Evolutionary conservation across 2,329 filamentous ascomycete genomes (phyloP).

Genomic region (Cytospora piceae): DNA sequence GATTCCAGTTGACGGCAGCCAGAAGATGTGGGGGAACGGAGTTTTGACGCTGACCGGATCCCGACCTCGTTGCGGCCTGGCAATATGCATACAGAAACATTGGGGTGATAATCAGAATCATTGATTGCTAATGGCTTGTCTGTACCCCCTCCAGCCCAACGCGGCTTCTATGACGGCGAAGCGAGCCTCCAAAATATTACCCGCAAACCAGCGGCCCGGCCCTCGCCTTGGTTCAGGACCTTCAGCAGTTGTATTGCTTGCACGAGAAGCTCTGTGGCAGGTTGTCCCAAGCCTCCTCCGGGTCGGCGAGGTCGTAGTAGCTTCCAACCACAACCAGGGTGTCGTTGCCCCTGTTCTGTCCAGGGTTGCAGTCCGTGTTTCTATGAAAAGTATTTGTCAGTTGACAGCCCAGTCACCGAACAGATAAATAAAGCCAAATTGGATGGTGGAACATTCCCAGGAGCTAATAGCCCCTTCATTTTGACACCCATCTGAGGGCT

Average conservation of each 20-base stretch:
- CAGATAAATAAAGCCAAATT: too few species aligned
- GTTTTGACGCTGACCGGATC: too few species aligned
- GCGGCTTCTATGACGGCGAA: background rate
- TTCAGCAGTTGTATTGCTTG: slow-evolving; percentile 20
- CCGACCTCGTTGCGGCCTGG: too few species aligned
- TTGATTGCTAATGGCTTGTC: background rate
- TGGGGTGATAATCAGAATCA: too few species aligned
- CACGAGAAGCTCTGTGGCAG: slow-evolving; percentile 26
- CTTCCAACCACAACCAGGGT: slow-evolving; percentile 23
- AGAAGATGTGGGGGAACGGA: too few species aligned
- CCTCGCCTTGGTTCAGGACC: background rate
- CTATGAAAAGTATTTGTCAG: background rate
- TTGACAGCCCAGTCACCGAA: too few species aligned
- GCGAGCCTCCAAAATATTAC: background rate
- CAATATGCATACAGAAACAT: too few species aligned
- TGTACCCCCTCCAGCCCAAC: background rate
- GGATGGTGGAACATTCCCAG: too few species aligned
- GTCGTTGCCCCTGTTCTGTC: slow-evolving; percentile 19
- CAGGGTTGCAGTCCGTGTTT: slow-evolving; percentile 20
- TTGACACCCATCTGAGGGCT: too few species aligned
- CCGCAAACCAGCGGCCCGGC: background rate
- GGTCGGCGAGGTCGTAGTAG: slow-evolving; percentile 25
- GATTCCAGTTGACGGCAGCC: too few species aligned
- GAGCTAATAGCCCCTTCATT: too few species aligned
- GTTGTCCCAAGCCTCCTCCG: slow-evolving; percentile 27